Percentiles rank a stretch among this genome's conserved stretches.
Conservation (phyloP, 108 stramenopile genomes). For the Schizochytrium sp. region DNA sequence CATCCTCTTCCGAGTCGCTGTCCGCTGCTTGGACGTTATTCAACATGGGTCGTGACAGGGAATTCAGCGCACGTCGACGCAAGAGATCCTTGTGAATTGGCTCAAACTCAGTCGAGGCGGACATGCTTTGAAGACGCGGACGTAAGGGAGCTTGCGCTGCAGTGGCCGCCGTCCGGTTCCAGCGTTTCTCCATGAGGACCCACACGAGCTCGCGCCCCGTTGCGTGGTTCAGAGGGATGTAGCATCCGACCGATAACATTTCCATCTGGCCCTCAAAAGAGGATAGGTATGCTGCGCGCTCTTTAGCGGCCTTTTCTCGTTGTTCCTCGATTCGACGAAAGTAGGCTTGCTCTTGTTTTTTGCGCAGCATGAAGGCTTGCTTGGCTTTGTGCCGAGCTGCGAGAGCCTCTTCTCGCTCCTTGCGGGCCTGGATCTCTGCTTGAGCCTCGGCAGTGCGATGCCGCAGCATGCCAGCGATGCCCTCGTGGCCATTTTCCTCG, state of each 20-base stretch:
- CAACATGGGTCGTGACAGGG: neutral
- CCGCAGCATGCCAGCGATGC: neutral
- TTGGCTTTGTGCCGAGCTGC: conserved; percentile 11
- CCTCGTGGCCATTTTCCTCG: conserved; percentile 16
- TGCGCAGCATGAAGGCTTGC: neutral
- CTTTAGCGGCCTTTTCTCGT: neutral
- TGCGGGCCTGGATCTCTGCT: neutral
- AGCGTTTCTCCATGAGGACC: neutral
- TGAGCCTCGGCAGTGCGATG: neutral
- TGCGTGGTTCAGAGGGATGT: neutral
- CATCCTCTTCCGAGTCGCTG: conserved; percentile 15
- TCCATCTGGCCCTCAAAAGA: neutral
- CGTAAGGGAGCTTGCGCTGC: neutral
- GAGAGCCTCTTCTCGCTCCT: neutral
- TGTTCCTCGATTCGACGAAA: neutral
- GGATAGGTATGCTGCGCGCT: neutral
- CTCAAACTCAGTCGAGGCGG: neutral
- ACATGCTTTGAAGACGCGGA: neutral
- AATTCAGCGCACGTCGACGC: neutral
- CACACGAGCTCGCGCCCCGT: neutral
- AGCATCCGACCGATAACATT: neutral
- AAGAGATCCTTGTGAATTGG: neutral
- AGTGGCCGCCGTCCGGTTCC: neutral
- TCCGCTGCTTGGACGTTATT: neutral
- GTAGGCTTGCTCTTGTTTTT: neutral